Percentiles rank a stretch among this genome's conserved stretches.
These are phyloP conservation scores for Diaporthe velutina DNA, from an alignment of 2,329 filamentous ascomycete species.

Conservation along the genomic window DNA sequence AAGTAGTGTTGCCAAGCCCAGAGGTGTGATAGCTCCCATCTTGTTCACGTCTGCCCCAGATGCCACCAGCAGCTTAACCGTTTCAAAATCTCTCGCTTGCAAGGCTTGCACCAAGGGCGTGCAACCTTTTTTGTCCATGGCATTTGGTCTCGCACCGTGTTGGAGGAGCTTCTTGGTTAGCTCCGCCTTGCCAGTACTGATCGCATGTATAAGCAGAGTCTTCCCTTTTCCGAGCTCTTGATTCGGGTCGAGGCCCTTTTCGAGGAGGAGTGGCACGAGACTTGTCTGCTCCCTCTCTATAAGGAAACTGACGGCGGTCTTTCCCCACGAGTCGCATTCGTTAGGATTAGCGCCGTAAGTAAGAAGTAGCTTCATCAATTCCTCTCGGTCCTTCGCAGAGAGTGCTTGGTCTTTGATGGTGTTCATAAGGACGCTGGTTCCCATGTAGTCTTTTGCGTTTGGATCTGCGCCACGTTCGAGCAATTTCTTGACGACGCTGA, in stretches of 20 bases:
- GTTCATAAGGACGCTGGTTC: constrained; percentile 11
- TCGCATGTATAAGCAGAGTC: background rate
- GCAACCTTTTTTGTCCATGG: background rate
- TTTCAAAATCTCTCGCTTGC: background rate
- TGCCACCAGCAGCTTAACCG: background rate
- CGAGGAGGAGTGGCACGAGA: constrained; percentile 5
- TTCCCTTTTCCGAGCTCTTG: background rate
- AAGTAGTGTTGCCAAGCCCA: background rate
- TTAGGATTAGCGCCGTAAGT: background rate
- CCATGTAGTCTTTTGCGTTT: constrained; percentile 4
- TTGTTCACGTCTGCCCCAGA: background rate
- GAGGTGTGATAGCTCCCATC: background rate
- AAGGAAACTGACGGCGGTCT: background rate
- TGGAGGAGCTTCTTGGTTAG: background rate
- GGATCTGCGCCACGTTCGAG: constrained; percentile 12
- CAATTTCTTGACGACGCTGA: background rate
- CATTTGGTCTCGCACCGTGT: background rate
- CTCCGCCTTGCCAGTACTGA: background rate
- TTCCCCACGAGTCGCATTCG: background rate
- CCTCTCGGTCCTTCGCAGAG: background rate
- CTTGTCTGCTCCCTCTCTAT: background rate
- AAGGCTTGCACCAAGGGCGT: background rate
- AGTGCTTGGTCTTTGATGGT: background rate
- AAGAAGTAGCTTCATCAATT: background rate
- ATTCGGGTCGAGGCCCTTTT: background rate